These are phyloP conservation scores for Alternaria burnsii DNA, from an alignment of 2,329 filamentous ascomycete species.

Conservation along the genomic window DNA sequence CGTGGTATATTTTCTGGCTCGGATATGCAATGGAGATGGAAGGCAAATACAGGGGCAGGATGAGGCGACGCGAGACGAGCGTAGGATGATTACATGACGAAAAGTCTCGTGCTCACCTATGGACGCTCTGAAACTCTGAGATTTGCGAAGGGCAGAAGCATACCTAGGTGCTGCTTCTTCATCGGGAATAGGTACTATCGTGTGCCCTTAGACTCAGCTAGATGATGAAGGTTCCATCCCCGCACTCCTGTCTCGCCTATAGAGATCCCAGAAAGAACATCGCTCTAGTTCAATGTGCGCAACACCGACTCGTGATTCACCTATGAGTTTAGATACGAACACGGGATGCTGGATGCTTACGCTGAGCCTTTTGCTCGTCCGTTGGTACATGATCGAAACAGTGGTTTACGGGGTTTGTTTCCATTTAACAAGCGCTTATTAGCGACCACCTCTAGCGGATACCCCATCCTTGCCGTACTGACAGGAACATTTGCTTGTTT, in stretches of 20 bases:
- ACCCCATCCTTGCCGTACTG: background rate
- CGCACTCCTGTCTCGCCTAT: background rate
- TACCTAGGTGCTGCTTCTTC: background rate
- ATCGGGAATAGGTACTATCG: background rate
- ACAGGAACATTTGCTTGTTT: background rate
- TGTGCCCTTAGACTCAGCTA: background rate
- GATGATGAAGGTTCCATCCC: background rate
- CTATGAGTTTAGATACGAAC: background rate
- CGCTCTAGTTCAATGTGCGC: background rate
- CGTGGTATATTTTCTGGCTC: background rate
- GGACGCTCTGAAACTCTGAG: background rate
- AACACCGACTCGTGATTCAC: background rate
- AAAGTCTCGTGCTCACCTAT: background rate
- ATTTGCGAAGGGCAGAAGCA: background rate
- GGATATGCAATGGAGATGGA: background rate
- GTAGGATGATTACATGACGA: background rate
- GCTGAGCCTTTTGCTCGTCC: background rate
- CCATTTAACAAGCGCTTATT: background rate
- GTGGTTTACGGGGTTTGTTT: background rate
- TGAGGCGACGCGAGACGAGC: background rate
- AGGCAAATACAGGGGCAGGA: background rate
- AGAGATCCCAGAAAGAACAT: background rate
- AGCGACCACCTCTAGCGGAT: background rate
- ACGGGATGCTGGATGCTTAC: background rate
- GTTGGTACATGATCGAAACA: background rate